A percentile compares a stretch with the other conserved stretches of the same genome.
Evolutionary conservation across 306 rosid species (phyloP).

Genomic region (Morella rubra): DNA sequence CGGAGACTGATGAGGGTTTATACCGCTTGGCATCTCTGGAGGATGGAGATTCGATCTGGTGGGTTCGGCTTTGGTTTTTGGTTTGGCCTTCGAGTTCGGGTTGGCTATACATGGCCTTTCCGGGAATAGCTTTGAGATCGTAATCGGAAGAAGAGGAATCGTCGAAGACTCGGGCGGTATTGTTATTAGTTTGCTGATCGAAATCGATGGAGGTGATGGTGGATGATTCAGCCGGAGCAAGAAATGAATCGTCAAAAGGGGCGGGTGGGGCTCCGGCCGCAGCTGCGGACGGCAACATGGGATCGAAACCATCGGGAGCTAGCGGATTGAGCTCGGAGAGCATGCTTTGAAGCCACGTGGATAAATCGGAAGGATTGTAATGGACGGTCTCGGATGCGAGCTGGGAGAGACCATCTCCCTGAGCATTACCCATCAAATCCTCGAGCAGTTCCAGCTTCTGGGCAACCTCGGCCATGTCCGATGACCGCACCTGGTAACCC

Average conservation of each 20-base stretch:
- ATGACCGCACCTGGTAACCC: conserved; percentile 78
- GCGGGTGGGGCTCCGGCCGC: conserved; percentile 1
- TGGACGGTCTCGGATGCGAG: conserved; percentile 60
- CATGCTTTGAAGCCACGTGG: conserved; percentile 71
- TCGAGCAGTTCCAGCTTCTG: conserved; percentile 78
- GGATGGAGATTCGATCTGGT: conserved; percentile 25
- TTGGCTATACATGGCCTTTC: conserved; percentile 51
- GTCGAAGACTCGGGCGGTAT: conserved; percentile 32
- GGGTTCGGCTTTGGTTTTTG: neutral
- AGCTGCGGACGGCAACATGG: conserved; percentile 12
- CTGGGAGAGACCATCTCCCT: conserved; percentile 46
- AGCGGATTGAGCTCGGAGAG: conserved; percentile 50
- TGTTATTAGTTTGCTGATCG: conserved; percentile 29
- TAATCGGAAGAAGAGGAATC: conserved; percentile 54
- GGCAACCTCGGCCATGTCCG: conserved; percentile 88
- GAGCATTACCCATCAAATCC: conserved; percentile 63
- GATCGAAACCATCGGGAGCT: conserved; percentile 37
- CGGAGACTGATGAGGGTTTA: conserved; percentile 31
- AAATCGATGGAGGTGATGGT: conserved; percentile 52
- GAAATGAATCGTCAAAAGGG: conserved; percentile 35
- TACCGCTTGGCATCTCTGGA: conserved; percentile 49
- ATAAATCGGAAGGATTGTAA: conserved; percentile 80
- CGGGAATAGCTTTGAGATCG: conserved; percentile 78
- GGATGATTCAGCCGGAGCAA: conserved; percentile 55
- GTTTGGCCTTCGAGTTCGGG: conserved; percentile 11